phyloP scores from a whole-genome alignment of 768 basidiomycete species.

The Sarcomyxa edulis region DNA sequence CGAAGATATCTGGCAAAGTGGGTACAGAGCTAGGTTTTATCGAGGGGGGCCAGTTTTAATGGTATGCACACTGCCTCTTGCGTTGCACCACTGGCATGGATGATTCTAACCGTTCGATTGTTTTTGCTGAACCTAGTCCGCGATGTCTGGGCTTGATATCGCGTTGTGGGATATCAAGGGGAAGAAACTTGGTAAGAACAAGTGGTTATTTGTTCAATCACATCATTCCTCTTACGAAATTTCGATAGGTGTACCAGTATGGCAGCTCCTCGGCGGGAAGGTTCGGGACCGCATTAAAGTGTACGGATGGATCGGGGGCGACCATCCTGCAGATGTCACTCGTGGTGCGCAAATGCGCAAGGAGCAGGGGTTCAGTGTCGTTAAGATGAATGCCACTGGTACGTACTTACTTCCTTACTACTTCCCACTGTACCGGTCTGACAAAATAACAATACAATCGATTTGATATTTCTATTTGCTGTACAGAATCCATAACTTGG shows the following conservation, averaged over 20 bases:
- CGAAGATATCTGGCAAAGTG: constrained; percentile 68
- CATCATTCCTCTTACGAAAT: too few relatives aligned
- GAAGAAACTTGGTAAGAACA: constrained; percentile 66
- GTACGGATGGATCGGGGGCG: constrained; percentile 58
- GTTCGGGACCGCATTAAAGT: constrained; percentile 56
- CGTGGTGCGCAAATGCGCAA: constrained; percentile 48
- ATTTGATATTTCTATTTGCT: too few relatives aligned
- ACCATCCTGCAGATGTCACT: constrained; percentile 46
- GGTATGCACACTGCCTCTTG: constrained; percentile 26
- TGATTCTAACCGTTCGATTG: neutral
- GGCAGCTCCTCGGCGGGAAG: constrained; percentile 66
- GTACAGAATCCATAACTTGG: constrained; percentile 39
- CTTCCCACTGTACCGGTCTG: too few relatives aligned
- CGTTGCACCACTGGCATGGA: too few relatives aligned
- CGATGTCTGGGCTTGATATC: constrained; percentile 59
- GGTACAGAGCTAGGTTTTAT: constrained; percentile 58
- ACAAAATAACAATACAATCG: too few relatives aligned
- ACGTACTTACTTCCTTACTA: constrained; percentile 8
- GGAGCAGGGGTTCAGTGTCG: constrained; percentile 59
- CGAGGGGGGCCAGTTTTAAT: constrained; percentile 69
- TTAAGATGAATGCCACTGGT: constrained; percentile 72
- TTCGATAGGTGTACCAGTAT: constrained; percentile 58
- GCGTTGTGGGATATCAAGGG: constrained; percentile 78
- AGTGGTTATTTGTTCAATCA: too few relatives aligned
- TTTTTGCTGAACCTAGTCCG: constrained; percentile 29